Evolutionary conservation across 2,329 filamentous ascomycete species (phyloP), one percentile per base, ranked within the genome.

Genomic region (Pseudogymnoascus sp.): DNA sequence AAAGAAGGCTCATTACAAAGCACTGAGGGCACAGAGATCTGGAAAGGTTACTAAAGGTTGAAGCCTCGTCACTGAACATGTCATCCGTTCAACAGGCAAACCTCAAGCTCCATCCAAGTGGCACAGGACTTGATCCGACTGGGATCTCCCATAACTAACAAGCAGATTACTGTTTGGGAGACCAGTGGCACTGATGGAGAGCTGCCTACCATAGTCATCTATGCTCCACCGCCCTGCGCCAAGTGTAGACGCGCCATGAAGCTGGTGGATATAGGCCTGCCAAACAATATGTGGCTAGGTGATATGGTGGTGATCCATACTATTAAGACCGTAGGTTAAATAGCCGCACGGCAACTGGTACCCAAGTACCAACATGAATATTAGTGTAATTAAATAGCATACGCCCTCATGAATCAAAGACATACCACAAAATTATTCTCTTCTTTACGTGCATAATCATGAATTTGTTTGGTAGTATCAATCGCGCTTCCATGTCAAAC

Each of bases 1-100:
- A 60, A 95, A 91, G 78, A 97, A 93, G 76, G 86, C 83, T 0
- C 88, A 90, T 70, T 97, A 97, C 79, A 93, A 93, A 72, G 87
- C 87, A 62, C 74, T 96, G 67, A 84, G 89, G 71, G 79, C 79
- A 59, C 82, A 84, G 73, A 77, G 84, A 65, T 78, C 70, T n/a
- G 39, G 39, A 64, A 29, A 61, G 27, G 55, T 55, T 55, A 13
- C 60, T 25, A 62, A 62, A 25, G 52, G 45, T 67, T 40, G 66
- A 52, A 62, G 67, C 62, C 52, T 62, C 12, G 10, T 33, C 13
- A 8, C 48, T 52, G 45, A 52, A 55, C n/a, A 18, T 21, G 29
- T 55, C 48, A 55, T 10, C 29, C 48, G 48, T 55, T 55, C 29
- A 55, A 55, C 29, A 55, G 29, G 48, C 48, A 55, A 55, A 21